Evolutionary conservation across 2,329 filamentous ascomycete genomes (phyloP), one percentile per base, ranked within the genome.

Genomic region (Lachnellula arida): DNA sequence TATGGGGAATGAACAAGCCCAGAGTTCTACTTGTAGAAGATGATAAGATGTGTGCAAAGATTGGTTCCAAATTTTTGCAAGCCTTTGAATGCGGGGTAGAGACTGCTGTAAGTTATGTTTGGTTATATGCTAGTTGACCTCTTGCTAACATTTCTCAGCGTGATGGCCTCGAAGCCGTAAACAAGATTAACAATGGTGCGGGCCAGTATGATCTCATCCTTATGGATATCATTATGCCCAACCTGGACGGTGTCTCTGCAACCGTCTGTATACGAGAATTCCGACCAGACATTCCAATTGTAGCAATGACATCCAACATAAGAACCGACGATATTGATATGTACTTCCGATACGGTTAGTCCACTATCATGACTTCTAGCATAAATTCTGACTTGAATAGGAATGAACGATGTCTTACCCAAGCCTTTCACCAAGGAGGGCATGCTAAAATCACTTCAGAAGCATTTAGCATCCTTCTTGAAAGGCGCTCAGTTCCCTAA

Each of bases 221-320:
- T 60, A 93, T 93, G 89, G 89, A 94, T 69, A 93, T 99, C 62
- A 96, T 99, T 64, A 97, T 99, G 94, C 94, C 94, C 5, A 88
- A 92, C 62, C 79, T 97, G 53, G 94, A 97, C 67, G 94, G 94
- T 64, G 91, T 97, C 5, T 96, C 92, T 15, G 93, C 94, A 2
- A 96, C 91, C 55, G 89, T 94, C 67, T 85, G 96, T 60, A 97
- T 99, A 62, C 85, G 93, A 52, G 89, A 96, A 68, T 90, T 93
- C 60, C 86, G 91, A 61, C 83, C 85, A 39, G 83, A 86, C 5
- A 86, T 89, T 19, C 94, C 94, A 0, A 95, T 99, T 66, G 90
- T 99, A 56, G 94, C 94, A 47, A 97, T 99, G 94, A 99, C 94
- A 3, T 97, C 93, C 3, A 99, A 97, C 69, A 97, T 99, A 62